These are phyloP conservation scores for Aspergillus aculeatinus DNA, from an alignment of 2,329 filamentous ascomycete genomes.

Conservation along the genomic window DNA sequence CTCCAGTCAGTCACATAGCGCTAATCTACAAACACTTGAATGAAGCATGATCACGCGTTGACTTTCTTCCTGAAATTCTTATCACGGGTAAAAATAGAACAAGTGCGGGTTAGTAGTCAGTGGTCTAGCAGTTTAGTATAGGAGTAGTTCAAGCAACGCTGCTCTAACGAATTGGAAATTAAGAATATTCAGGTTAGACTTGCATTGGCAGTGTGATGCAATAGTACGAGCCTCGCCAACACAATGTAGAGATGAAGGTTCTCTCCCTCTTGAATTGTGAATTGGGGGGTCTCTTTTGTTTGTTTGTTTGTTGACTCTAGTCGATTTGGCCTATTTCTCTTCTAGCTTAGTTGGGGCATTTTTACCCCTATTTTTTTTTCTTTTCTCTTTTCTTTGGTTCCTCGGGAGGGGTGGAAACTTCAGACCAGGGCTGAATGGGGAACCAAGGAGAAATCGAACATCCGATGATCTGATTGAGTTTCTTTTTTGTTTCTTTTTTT, in stretches of 20 bases:
- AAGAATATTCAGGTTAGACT: too few relatives aligned
- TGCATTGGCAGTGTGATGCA: too few relatives aligned
- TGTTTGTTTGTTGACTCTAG: too few relatives aligned
- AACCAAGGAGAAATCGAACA: not conserved
- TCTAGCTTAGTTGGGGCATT: too few relatives aligned
- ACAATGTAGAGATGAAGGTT: too few relatives aligned
- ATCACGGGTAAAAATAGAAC: not conserved
- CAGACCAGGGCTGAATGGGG: not conserved
- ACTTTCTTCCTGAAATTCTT: not conserved
- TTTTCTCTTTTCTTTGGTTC: not conserved
- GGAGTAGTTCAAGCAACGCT: not conserved
- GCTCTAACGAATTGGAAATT: too few relatives aligned
- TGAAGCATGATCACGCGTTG: not conserved
- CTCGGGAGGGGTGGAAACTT: not conserved
- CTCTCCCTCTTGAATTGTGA: too few relatives aligned
- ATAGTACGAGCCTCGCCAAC: too few relatives aligned
- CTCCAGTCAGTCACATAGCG: not conserved
- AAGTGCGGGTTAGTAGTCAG: not conserved
- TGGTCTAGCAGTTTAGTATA: not conserved
- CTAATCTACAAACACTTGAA: conserved; percentile 6
- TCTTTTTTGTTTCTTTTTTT: too few relatives aligned
- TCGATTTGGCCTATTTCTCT: too few relatives aligned
- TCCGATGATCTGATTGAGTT: conserved; percentile 7
- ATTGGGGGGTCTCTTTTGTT: too few relatives aligned
- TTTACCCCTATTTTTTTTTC: not conserved